Evolutionary conservation across 2,329 filamentous ascomycete genomes (phyloP).

Genomic region (Alternaria longipes): DNA sequence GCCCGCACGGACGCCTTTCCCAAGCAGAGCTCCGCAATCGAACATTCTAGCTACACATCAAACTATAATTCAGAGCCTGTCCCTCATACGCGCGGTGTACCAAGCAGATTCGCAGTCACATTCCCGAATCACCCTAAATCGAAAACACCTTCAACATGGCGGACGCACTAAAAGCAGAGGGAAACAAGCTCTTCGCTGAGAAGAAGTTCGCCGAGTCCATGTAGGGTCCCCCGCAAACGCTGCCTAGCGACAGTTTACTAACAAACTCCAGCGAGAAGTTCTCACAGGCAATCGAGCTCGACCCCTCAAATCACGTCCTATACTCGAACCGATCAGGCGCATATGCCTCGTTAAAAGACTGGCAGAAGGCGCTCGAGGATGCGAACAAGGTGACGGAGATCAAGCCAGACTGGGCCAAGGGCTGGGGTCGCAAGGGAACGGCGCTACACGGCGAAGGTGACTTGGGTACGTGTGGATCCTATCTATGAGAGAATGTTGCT

Average conservation of each 20-base stretch:
- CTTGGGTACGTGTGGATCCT: constrained; percentile 61
- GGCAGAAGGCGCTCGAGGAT: constrained; percentile 83
- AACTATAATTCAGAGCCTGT: constrained; percentile 45
- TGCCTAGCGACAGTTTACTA: constrained; percentile 19
- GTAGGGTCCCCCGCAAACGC: constrained; percentile 66
- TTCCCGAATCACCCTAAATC: constrained; percentile 3
- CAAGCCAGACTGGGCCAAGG: constrained; percentile 98
- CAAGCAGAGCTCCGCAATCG: constrained; percentile 34
- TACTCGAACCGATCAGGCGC: constrained; percentile 95
- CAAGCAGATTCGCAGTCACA: constrained; percentile 13
- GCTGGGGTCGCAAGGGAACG: constrained; percentile 91
- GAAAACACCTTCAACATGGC: constrained; percentile 60
- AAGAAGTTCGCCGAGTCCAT: constrained; percentile 97
- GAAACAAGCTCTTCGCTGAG: constrained; percentile 97
- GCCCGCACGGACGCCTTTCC: constrained; percentile 19
- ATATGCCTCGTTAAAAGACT: constrained; percentile 90
- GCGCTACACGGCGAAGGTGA: constrained; percentile 89
- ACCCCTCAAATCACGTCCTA: constrained; percentile 92
- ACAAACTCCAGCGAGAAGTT: constrained; percentile 79
- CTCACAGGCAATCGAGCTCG: constrained; percentile 87
- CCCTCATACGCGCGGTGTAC: constrained; percentile 30
- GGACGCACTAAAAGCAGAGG: constrained; percentile 91
- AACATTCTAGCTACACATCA: constrained; percentile 49
- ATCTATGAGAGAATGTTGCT: constrained; percentile 17
- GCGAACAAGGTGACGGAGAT: constrained; percentile 92